A percentile compares a stretch with the other conserved stretches of the same genome.
phyloP scores from a whole-genome alignment of 257 asterid genomes.

The Ilex asprella region DNA sequence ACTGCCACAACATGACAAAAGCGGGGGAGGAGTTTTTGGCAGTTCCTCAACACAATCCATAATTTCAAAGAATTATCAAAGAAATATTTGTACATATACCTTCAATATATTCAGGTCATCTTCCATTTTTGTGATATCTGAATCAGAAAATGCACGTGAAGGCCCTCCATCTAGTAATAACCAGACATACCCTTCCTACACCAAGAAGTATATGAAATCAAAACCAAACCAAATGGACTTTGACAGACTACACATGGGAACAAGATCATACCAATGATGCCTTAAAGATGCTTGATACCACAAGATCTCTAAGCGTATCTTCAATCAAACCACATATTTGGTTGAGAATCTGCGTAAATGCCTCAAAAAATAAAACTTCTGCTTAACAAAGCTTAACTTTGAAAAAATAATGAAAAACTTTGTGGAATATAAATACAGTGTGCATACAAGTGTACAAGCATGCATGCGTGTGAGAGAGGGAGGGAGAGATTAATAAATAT shows the following conservation, averaged over 20 bases:
- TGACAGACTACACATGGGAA: conserved; percentile 13
- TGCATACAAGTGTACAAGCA: background rate
- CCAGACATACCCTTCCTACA: conserved; percentile 93
- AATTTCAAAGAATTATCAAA: background rate
- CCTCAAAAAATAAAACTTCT: background rate
- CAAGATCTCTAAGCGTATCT: conserved; percentile 67
- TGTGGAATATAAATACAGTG: background rate
- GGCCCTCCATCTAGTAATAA: conserved; percentile 97
- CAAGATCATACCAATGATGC: conserved; percentile 57
- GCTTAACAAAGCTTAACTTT: background rate
- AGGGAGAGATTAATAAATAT: conserved; percentile 6
- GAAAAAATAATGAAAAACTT: too few relatives aligned
- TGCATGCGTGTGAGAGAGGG: background rate
- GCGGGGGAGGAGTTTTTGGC: too few relatives aligned
- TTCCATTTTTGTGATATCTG: conserved; percentile 65
- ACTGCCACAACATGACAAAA: too few relatives aligned
- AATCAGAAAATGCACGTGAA: conserved; percentile 75
- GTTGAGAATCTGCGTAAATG: conserved; percentile 68
- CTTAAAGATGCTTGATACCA: conserved; percentile 77
- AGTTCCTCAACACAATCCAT: too few relatives aligned
- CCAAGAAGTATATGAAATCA: conserved; percentile 22
- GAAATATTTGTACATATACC: conserved; percentile 34
- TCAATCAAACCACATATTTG: conserved; percentile 68
- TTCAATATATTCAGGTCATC: conserved; percentile 78
- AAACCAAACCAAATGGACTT: conserved; percentile 13